Conservation (phyloP, 148 eudicot species). For the Vaccinium myrtillus region DNA sequence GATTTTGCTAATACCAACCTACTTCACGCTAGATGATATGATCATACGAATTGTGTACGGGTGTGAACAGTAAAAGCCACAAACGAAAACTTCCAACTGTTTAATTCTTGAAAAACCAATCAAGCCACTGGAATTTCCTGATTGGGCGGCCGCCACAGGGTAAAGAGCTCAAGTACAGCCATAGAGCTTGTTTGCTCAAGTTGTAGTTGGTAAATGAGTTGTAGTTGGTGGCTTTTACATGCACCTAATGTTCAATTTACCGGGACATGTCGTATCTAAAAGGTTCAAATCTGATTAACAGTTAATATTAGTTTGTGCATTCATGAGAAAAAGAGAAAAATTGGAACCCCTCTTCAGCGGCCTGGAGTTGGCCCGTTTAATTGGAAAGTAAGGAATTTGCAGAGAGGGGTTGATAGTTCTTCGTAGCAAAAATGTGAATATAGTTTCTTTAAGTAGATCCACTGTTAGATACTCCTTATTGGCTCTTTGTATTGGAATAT, state of each 20-base stretch:
- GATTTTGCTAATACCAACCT: background rate
- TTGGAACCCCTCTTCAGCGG: background rate
- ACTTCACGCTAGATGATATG: background rate
- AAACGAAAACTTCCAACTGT: background rate
- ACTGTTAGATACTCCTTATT: background rate
- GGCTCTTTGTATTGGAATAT: background rate
- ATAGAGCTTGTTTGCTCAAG: background rate
- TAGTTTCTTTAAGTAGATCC: background rate
- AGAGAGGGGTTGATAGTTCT: background rate
- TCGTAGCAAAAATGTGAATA: background rate
- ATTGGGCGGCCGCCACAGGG: background rate
- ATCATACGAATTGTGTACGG: no score
- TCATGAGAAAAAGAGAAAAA: background rate
- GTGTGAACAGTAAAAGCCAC: background rate
- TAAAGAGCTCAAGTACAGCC: background rate
- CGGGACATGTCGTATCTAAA: background rate
- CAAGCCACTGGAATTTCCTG: background rate
- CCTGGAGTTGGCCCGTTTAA: background rate
- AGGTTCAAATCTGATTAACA: conserved; percentile 4
- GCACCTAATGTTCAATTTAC: background rate
- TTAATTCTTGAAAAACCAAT: background rate
- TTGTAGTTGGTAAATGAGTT: background rate
- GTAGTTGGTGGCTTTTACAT: background rate
- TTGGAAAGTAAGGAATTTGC: background rate
- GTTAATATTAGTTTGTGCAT: background rate